Base-by-base conservation (phyloP, 192 early-diverging fungal genomes). In the Backusella australiensis region DNA sequence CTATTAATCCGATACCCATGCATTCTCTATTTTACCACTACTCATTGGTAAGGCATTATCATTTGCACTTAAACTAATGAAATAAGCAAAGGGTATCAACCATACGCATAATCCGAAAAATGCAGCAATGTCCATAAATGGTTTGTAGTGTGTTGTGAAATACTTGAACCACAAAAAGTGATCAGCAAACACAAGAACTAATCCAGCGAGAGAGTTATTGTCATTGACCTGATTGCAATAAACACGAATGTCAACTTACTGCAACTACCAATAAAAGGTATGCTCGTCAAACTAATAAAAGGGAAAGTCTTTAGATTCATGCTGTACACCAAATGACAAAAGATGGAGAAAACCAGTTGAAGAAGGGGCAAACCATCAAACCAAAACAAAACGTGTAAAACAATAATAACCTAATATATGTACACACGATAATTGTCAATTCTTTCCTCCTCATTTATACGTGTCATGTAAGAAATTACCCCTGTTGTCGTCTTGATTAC, bases 161-260 rank as follows among this genome's bases (percentile, higher is more conserved):
- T 91, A 98, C 72, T 91, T 88, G 83, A 99, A 99, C 96, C 96
- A 99, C 71, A 94, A 67, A 77, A 97, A 96, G 80, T 99, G 97
- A 83, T 97, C 93, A n/a, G 82, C 78, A 35, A 99, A 77, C 0
- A 93, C 94, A 38, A 99, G 80, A 1, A 86, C 91, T 92, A 67
- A n/a, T 4, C 32, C n/a, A 21, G n/a, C 5, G 3, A 21, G 38
- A 49, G 73, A 12, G 38, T 11, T 9, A 39, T 12, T 39, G 38
- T 12, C 9, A 39, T 19, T 26, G n/a, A 39, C 4, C 6, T 36
- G 66, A 56, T 52, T 4, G 14, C 9, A 49, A 46, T 44, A n/a
- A 21, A 34, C 4, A 52, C 5, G 19, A 41, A 36, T 71, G 17
- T 4, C 6, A 69, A 52, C 86, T 71, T 88, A 95, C 95, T 89